Percentiles rank a stretch among this genome's conserved stretches.
phyloP scores from a whole-genome alignment of 208 protist genomes.

The Willaertia magna region DNA sequence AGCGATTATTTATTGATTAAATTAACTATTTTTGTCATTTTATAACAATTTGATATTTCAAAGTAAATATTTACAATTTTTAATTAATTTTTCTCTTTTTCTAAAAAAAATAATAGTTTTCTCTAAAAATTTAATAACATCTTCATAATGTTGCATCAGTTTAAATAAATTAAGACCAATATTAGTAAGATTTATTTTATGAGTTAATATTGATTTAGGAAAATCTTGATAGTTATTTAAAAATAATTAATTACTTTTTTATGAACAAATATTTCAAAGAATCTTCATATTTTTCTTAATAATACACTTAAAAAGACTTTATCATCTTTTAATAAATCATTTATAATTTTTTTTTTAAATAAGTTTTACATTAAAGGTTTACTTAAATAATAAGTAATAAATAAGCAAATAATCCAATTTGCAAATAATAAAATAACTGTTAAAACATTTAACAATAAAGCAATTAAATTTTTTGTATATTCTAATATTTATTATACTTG shows the following conservation, averaged over 20 bases:
- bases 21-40: too few relatives aligned
- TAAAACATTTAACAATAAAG: background rate
- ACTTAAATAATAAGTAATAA: background rate
- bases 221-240: conserved; percentile 5
- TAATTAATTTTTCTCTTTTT: too few relatives aligned
- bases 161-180: background rate
- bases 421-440: background rate
- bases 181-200: background rate
- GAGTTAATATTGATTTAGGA: background rate
- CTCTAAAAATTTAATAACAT: too few relatives aligned
- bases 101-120: too few relatives aligned
- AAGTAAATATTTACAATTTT: too few relatives aligned
- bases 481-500: background rate
- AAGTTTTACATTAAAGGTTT: background rate
- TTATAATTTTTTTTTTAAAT: background rate
- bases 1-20: too few relatives aligned
- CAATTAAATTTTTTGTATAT: background rate
- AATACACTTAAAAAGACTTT: background rate
- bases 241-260: background rate
- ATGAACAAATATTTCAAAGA: conserved; percentile 3
- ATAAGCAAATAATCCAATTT: background rate
- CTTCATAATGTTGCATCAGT: too few relatives aligned
- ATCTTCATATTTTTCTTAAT: background rate
- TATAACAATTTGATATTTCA: too few relatives aligned
- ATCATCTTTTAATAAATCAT: background rate